A percentile compares a stretch with the other conserved stretches of the same genome.
Evolutionary conservation across 495 filamentous ascomycete species (phyloP).

Genomic region (Schizothecium vesticola): DNA sequence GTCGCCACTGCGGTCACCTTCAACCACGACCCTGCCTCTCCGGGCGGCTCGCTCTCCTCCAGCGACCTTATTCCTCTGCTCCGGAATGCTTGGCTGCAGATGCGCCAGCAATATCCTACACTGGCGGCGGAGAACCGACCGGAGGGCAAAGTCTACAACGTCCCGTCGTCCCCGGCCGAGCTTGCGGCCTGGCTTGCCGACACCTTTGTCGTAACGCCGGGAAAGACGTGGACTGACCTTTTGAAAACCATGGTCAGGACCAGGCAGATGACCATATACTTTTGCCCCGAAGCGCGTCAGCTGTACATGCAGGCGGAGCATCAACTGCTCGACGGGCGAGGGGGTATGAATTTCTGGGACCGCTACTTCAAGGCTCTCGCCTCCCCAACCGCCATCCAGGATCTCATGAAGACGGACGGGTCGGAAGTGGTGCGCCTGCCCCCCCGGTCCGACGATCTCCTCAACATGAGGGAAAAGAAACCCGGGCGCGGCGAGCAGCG

Average conservation of each 20-base stretch:
- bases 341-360: constrained; percentile 2
- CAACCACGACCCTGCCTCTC: not conserved
- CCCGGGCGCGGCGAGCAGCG: not conserved
- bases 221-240: not conserved
- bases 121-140: constrained; percentile 4
- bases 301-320: constrained; percentile 6
- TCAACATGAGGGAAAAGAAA: not conserved
- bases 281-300: constrained; percentile 3
- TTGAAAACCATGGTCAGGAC: constrained; percentile 4
- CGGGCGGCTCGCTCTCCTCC: not conserved
- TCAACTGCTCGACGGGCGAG: constrained; percentile 4
- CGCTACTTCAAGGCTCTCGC: constrained; percentile 3
- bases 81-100: constrained; percentile 7
- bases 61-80: not conserved
- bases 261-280: constrained; percentile 3
- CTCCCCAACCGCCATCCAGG: not conserved
- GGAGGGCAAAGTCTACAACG: constrained; percentile 4
- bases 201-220: constrained; percentile 5
- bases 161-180: not conserved
- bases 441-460: constrained; percentile 6
- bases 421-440: not conserved
- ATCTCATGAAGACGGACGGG: not conserved
- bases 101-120: constrained; percentile 7
- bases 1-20: constrained; percentile 5
- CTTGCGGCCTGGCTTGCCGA: constrained; percentile 2